Evolutionary conservation across 2,329 filamentous ascomycete genomes (phyloP).

Genomic region (Phaeosphaeria sp.): DNA sequence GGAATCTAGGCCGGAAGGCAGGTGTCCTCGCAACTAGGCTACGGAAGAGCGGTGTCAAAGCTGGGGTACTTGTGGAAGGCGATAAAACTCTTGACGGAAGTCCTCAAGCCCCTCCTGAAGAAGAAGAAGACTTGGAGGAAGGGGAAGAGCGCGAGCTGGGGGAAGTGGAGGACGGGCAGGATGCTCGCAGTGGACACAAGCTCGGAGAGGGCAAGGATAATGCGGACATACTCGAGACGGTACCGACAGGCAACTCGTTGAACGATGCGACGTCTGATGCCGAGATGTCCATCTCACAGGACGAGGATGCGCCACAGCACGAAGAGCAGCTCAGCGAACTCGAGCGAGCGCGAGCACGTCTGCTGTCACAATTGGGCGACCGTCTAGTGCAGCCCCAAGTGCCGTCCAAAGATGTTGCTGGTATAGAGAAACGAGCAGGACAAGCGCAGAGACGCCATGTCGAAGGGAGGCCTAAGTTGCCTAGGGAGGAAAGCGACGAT

Average conservation of each 20-base stretch:
- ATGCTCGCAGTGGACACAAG: background rate
- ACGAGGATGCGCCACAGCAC: slow-evolving; percentile 18
- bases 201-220: background rate
- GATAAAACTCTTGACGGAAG: background rate
- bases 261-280: slow-evolving; percentile 12
- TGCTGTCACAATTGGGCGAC: slow-evolving; percentile 52
- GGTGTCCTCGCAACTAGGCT: slow-evolving; percentile 61
- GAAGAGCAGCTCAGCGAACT: slow-evolving; percentile 43
- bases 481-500: background rate
- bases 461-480: background rate
- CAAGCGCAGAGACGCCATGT: background rate
- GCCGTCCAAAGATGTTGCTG: slow-evolving; percentile 2
- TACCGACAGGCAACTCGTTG: background rate
- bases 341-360: slow-evolving; percentile 57
- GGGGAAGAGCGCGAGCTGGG: background rate
- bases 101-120: background rate
- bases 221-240: background rate
- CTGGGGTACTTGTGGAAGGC: background rate
- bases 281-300: slow-evolving; percentile 31
- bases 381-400: slow-evolving; percentile 31
- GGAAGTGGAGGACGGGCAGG: background rate
- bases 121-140: slow-evolving; percentile 1
- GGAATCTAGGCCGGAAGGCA: slow-evolving; percentile 81
- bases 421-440: background rate
- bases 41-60: slow-evolving; percentile 2